phyloP scores from a whole-genome alignment of 164 flowering plant genomes.

The Amborella trichopoda region DNA sequence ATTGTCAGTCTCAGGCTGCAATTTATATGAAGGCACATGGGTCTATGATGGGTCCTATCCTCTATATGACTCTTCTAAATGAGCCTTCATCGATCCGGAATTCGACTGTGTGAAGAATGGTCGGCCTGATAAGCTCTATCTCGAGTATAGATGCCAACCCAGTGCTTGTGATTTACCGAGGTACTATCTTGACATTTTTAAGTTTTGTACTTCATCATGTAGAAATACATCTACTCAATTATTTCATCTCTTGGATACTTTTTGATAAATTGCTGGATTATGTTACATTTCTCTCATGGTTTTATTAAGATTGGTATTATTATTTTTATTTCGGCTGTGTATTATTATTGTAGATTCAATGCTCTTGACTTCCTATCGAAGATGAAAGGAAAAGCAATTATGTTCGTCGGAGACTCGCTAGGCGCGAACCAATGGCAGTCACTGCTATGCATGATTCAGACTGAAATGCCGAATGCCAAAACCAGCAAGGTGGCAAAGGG shows the following conservation, averaged over 20 bases:
- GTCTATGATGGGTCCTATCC: conserved; percentile 51
- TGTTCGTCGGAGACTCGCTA: conserved; percentile 86
- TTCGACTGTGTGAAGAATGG: conserved; percentile 71
- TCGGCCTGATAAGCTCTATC: conserved; percentile 71
- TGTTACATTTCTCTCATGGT: background rate
- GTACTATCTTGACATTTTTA: too few relatives aligned
- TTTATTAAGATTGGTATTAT: background rate
- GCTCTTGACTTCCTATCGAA: conserved; percentile 41
- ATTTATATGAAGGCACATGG: conserved; percentile 61
- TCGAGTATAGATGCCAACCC: conserved; percentile 61
- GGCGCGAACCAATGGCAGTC: conserved; percentile 90
- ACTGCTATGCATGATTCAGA: conserved; percentile 51
- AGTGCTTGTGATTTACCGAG: conserved; percentile 63
- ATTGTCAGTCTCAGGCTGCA: too few relatives aligned
- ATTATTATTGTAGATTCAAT: conserved; percentile 33
- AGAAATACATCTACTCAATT: too few relatives aligned
- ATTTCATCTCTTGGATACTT: background rate
- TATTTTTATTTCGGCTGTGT: background rate
- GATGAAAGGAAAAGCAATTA: conserved; percentile 58
- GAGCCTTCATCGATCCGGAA: conserved; percentile 54
- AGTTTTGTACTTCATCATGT: too few relatives aligned
- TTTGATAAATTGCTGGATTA: background rate
- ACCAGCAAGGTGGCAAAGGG: too few relatives aligned
- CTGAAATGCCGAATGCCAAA: conserved; percentile 29
- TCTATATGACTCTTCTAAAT: conserved; percentile 31